Base-by-base conservation (phyloP, 2,329 filamentous ascomycete species). In the Aspergillus vadensis region DNA sequence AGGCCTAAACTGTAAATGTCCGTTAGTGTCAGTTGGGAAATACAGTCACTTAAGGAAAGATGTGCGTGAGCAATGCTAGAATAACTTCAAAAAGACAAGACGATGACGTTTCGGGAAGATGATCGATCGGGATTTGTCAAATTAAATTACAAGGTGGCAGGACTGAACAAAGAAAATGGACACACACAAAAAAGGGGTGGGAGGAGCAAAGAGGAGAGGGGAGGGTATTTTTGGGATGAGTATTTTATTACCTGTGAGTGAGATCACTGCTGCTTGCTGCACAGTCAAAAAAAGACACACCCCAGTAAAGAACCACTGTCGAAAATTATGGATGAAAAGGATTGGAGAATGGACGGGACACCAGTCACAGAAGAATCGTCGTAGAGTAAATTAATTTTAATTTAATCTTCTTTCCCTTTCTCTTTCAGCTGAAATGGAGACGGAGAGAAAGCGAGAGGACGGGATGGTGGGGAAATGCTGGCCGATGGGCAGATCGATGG, bases 401-500 rank as follows among this genome's bases (percentile, higher is more conserved):
- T 32, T 49, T 12, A 44, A 23, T 44, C 41, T 36, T 36, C 32
- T 36, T 36, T 43, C 15, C 39, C 39, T 43, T 41, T n/a, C 21
- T 14, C 19, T 21, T 44, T 23, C 41, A 12, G 41, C 41, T 44
- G 41, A 21, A 15, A 17, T 30, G n/a, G 47, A 15, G 47, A 10
- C n/a, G 15, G 47, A 27, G 25, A 50, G 47, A 17, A 14, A 36
- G 32, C 32, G 32, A 14, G 5, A 50, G n/a, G 15, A 27, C 25
- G 15, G 32, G 47, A 30, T 50, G 47, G 47, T 50, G 47, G 47
- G 47, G 47, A 50, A 50, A 50, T 21, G 25, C 9, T 27, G 44
- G 25, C 47, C 47, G 47, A 50, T 50, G 47, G 47, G 47, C 15
- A 50, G 47, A 50, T 50, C 25, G 47, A 49, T 49, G 47, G 47